Evolutionary conservation across 345 rosid genomes (phyloP), one percentile per base, ranked within the genome.

Genomic region (Eucalyptus regnans): DNA sequence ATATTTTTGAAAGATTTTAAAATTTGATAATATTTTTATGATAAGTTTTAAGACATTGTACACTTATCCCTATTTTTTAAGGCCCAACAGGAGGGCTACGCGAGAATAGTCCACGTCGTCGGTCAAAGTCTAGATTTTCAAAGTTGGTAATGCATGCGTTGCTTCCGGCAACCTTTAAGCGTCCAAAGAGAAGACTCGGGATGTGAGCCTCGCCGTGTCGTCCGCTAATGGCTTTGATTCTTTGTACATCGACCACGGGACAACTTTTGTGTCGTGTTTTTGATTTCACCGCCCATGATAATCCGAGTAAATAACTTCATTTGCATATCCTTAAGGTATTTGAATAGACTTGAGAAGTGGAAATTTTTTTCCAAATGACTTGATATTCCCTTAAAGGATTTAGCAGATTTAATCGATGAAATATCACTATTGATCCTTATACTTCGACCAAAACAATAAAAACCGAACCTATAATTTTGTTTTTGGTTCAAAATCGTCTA

Each of bases 41-140:
- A 37, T 6, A 37, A 71, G 7, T 71, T 6, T 71, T 18, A 18
- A 0, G 13, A 9, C 1, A 0, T 5, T 1, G 2, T 20, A 12
- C 13, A 5, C 7, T 20, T 5, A 18, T 37, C 27, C 43, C 25
- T 9, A 37, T 71, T 33, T 33, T 71, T 41, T 37, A 18, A 37
- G 83, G 12, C 43, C 29, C 83, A 0, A 5, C 83, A 5, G 48
- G 14, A 76, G 29, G 3, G 4, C 5, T 1, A 41, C 83, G 27
- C 20, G 27, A 37, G 1, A 20, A 76, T 37, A 18, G 27, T 76
- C 15, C 83, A 10, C 2, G 48, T 41, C 48, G 12, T 76, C 7
- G 2, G 80, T 33, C 83, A 41, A 76, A 41, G 83, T 76, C 27
- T 37, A 37, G 81, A 71, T 9, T 37, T 71, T 37, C 14, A 37